Evolutionary conservation across 2,329 filamentous ascomycete genomes (phyloP), one percentile per base, ranked within the genome.

Genomic region (Aspergillus pseudoviridinutans): DNA sequence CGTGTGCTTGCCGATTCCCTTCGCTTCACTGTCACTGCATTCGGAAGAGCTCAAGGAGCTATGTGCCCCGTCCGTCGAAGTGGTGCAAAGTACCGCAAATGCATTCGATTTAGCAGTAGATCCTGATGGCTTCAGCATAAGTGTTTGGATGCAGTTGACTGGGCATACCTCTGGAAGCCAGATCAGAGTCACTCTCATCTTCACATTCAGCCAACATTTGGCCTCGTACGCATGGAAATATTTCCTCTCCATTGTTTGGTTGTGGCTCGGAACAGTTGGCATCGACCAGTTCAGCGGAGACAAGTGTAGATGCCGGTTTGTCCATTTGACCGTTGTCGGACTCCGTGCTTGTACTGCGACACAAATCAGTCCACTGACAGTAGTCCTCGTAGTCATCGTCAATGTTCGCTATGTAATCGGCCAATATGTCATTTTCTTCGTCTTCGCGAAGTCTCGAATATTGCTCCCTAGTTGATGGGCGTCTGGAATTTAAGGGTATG

Each of bases 391-490:
- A 72, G 5, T 71, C 64, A 10, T 67, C 64, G 51, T 71, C 66
- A 24, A 76, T 74, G 51, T 78, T 75, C 35, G 67, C 70, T 38
- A 77, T 72, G 57, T 77, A 77, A 56, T 78, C 76, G 20, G 70
- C 71, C 10, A 76, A 28, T 4, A 68, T 63, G 17, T 67, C 64
- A 28, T 63, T 82, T 42, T 86, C 83, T 20, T 87, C 81, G 7
- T 81, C 78, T 2, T 71, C 73, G 24, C 29, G 59, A 12, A 65
- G 53, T 28, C 41, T 35, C 8, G 51, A 64, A 53, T 58, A 57
- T 38, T 54, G 55, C 35, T 44, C 46, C 24, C 64, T 67, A 10
- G 57, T 65, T 50, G 42, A 54, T 14, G 22, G 24, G 12, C 9
- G 20, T 4, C 14, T 47, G 44, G 44, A 7, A 7, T 47, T 25